Evolutionary conservation across 2,329 filamentous ascomycete genomes (phyloP), one percentile per base, ranked within the genome.

Genomic region (Scytalidium sp.): DNA sequence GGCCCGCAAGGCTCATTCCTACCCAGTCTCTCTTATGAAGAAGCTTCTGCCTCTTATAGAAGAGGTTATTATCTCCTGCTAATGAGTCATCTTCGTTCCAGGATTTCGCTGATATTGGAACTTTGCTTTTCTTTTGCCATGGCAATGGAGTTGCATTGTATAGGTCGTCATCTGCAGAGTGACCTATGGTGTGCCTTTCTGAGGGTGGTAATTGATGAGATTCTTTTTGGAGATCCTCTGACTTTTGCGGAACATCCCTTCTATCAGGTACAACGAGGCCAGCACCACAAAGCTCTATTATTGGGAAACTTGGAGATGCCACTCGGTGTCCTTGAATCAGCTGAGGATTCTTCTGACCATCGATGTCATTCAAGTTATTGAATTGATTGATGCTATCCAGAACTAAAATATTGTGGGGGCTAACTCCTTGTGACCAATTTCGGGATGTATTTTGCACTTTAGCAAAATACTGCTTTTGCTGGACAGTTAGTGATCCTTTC

Each of bases 381-480:
- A 5, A n/a, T 36, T 15, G 4, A n/a, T 36, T n/a, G 10, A 54
- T 45, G 6, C 41, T 50, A 45, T 54, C 53, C 46, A 61, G 51
- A 19, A 54, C 50, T 17, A 51, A 50, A 40, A 49, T 56, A 41
- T 59, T 61, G 11, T 5, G 70, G 66, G 15, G 60, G 66, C 6
- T 60, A 63, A 32, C 64, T 68, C 39, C 56, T 49, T 3, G 43
- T 7, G 56, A 50, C 2, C 56, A 60, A 48, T 51, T 65, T 21
- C 60, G 56, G 4, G 65, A 46, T 27, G 62, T 67, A 19, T 64
- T 66, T 40, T 70, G 68, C 29, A 67, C 68, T 50, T 68, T 73
- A 40, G 74, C 74, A 51, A 77, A 76, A 55, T 77, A 70, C 44
- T 74, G 67, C 55, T 70, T 75, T 53, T 76, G 74, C n/a, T 65